phyloP scores from a whole-genome alignment of 1,139 yeast species.

The Debaryomyces psychrophilus region DNA sequence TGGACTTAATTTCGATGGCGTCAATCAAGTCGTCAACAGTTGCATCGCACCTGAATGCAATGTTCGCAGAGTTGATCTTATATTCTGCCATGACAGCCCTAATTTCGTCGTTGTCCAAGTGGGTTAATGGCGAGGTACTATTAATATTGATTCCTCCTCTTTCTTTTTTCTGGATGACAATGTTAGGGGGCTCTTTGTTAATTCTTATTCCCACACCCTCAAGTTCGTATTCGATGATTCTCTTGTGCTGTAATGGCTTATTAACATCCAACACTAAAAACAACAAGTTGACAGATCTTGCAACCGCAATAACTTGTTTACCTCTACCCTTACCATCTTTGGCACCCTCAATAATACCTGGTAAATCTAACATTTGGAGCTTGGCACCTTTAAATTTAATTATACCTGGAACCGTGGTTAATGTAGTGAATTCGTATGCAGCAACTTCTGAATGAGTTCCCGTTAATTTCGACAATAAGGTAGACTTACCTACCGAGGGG shows the following conservation, averaged over 20 bases:
- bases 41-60: slow-evolving; percentile 95
- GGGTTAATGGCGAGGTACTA: slow-evolving; percentile 89
- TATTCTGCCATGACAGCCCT: slow-evolving; percentile 96
- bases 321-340: slow-evolving; percentile 99
- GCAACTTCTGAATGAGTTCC: slow-evolving; percentile 98
- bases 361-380: slow-evolving; percentile 96
- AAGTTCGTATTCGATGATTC: slow-evolving; percentile 88
- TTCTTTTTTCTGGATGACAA: slow-evolving; percentile 87
- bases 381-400: slow-evolving; percentile 96
- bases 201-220: slow-evolving; percentile 97
- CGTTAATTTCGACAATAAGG: slow-evolving; percentile 81
- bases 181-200: slow-evolving; percentile 90
- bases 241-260: slow-evolving; percentile 92
- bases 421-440: slow-evolving; percentile 94
- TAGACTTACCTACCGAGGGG: slow-evolving; percentile 97
- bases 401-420: slow-evolving; percentile 97
- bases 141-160: slow-evolving; percentile 95
- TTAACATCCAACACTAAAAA: slow-evolving; percentile 94
- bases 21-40: slow-evolving; percentile 95
- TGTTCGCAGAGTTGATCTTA: slow-evolving; percentile 94
- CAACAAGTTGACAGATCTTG: slow-evolving; percentile 89
- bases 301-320: slow-evolving; percentile 97
- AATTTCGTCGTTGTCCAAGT: slow-evolving; percentile 88
- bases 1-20: slow-evolving; percentile 85
- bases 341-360: slow-evolving; percentile 99